phyloP scores from a whole-genome alignment of 106 monocot species.

The Dendrobium nobile region DNA sequence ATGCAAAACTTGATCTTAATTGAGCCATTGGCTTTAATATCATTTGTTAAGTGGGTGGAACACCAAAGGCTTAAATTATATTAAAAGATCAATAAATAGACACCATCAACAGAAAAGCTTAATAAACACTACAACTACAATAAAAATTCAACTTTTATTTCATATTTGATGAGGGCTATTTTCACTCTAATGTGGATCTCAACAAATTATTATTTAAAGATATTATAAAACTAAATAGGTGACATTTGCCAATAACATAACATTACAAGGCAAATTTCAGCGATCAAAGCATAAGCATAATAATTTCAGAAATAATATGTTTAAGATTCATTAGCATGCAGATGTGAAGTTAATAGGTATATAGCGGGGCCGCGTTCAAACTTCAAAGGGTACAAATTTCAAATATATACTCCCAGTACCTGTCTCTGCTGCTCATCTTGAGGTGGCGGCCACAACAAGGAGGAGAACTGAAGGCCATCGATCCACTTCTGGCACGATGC shows the following conservation, averaged over 20 bases:
- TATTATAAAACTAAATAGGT: not conserved
- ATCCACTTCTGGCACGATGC: constrained; percentile 65
- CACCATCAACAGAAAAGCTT: no score
- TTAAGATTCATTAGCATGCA: not conserved
- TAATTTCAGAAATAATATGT: not conserved
- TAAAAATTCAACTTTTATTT: not conserved
- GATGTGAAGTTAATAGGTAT: no score
- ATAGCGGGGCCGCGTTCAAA: no score
- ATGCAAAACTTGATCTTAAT: no score
- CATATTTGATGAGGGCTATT: not conserved
- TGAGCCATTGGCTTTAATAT: no score
- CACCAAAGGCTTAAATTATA: no score
- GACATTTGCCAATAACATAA: not conserved
- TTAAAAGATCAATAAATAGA: no score
- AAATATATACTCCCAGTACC: constrained; percentile 24
- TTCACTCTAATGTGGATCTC: not conserved
- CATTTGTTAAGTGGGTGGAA: no score
- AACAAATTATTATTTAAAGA: not conserved
- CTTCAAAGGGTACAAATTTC: no score
- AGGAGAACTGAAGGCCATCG: constrained; percentile 81
- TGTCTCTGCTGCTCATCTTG: constrained; percentile 78
- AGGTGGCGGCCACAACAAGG: constrained; percentile 74
- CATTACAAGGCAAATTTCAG: not conserved
- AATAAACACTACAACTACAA: not conserved
- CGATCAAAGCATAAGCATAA: not conserved